A percentile compares a stretch with the other conserved stretches of the same genome.
Evolutionary conservation across 2,329 filamentous ascomycete species (phyloP).

Genomic region (Colletotrichum echinochloae): DNA sequence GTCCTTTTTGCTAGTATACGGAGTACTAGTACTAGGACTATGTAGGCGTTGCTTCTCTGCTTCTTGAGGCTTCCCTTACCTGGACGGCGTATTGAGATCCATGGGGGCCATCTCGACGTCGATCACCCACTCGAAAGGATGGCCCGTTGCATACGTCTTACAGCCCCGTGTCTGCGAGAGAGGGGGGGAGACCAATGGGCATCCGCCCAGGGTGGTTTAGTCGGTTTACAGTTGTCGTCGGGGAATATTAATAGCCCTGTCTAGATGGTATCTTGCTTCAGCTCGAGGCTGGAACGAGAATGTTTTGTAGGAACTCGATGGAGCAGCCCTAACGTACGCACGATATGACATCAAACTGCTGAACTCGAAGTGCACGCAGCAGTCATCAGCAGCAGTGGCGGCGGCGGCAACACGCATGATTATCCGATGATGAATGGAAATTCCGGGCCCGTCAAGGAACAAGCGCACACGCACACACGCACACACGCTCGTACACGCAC

Average conservation of each 20-base stretch:
- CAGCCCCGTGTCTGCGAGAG: not conserved
- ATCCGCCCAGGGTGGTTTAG: not conserved
- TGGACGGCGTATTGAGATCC: constrained; percentile 19
- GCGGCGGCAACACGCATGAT: not conserved
- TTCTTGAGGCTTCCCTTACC: constrained; percentile 29
- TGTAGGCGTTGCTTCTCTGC: constrained; percentile 12
- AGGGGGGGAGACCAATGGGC: no score
- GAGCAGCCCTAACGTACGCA: not conserved
- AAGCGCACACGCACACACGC: no score
- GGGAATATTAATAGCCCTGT: constrained; percentile 36
- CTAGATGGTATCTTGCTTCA: constrained; percentile 8
- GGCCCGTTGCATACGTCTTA: constrained; percentile 12
- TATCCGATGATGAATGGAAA: not conserved
- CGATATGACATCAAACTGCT: not conserved
- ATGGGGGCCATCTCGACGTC: constrained; percentile 36
- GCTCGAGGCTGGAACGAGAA: not conserved
- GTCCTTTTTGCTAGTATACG: no score
- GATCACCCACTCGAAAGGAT: constrained; percentile 26
- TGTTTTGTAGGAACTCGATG: not conserved
- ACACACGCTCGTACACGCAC: not conserved
- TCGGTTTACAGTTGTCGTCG: constrained; percentile 11
- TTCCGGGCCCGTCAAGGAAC: not conserved
- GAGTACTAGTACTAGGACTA: no score
- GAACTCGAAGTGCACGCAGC: not conserved
- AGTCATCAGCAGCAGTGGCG: not conserved